phyloP scores from a whole-genome alignment of 1,284 basidiomycete genomes.

The Sporisorium graminicola region DNA sequence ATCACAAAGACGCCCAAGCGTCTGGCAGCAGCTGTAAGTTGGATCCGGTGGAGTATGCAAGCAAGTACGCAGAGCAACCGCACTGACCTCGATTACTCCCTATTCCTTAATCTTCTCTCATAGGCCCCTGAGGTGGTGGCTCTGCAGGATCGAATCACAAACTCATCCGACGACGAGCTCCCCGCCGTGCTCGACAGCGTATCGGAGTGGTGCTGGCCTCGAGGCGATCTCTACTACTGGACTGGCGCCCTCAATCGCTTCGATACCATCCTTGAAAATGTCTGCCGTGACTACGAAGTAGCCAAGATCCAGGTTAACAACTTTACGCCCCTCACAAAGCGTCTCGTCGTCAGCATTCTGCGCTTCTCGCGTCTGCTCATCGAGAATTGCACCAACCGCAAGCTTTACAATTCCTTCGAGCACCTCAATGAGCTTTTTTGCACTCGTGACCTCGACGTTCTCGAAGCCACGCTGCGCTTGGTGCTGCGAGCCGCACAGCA shows the following conservation, averaged over 20 bases:
- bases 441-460: conserved; percentile 88
- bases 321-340: conserved; percentile 84
- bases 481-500: conserved; percentile 93
- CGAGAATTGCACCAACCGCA: conserved; percentile 98
- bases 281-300: conserved; percentile 81
- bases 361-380: conserved; percentile 88
- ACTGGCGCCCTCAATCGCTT: conserved; percentile 94
- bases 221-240: conserved; percentile 98
- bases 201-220: conserved; percentile 87
- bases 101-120: background rate
- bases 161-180: conserved; percentile 62
- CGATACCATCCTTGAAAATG: conserved; percentile 85
- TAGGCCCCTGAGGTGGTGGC: conserved; percentile 57
- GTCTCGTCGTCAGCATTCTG: conserved; percentile 82
- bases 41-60: background rate
- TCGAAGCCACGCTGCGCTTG: conserved; percentile 85
- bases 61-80: background rate
- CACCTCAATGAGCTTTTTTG: conserved; percentile 88
- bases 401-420: conserved; percentile 97
- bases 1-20: conserved; percentile 68
- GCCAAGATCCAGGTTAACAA: conserved; percentile 75
- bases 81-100: background rate
- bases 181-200: conserved; percentile 58
- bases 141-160: conserved; percentile 56
- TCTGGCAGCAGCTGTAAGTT: conserved; percentile 64